Evolutionary conservation across 768 basidiomycete genomes (phyloP).

Genomic region (Leccinum imitatum): DNA sequence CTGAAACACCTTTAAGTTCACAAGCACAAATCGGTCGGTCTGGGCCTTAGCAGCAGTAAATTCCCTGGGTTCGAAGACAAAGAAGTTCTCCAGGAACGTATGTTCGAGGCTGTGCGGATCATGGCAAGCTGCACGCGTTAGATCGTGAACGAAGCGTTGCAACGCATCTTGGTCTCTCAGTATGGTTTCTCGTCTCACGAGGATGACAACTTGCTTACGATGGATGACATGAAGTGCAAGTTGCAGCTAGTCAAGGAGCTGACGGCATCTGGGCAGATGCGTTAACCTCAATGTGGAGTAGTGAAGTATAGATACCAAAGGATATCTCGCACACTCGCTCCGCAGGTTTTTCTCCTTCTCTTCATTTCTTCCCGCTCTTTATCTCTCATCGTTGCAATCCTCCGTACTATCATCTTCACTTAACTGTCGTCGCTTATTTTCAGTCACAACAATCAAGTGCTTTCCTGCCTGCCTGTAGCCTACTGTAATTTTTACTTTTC

Average conservation of each 20-base stretch:
- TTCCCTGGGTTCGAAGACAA: slow-evolving; percentile 43
- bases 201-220: neutral
- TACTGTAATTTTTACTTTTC: too few species aligned
- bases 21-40: slow-evolving; percentile 38
- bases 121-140: neutral
- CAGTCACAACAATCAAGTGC: too few species aligned
- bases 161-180: neutral
- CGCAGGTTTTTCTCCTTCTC: too few species aligned
- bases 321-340: too few species aligned
- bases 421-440: too few species aligned
- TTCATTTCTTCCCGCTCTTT: too few species aligned
- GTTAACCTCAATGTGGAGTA: neutral
- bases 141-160: neutral
- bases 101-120: neutral
- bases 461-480: too few species aligned
- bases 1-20: slow-evolving; percentile 26
- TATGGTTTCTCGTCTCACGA: neutral
- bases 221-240: neutral
- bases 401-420: too few species aligned
- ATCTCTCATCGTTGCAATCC: too few species aligned
- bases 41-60: slow-evolving; percentile 48
- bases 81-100: neutral
- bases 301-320: too few species aligned
- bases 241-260: neutral
- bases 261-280: neutral